Conservation (phyloP, 768 basidiomycete species). For the Mycena metata region DNA sequence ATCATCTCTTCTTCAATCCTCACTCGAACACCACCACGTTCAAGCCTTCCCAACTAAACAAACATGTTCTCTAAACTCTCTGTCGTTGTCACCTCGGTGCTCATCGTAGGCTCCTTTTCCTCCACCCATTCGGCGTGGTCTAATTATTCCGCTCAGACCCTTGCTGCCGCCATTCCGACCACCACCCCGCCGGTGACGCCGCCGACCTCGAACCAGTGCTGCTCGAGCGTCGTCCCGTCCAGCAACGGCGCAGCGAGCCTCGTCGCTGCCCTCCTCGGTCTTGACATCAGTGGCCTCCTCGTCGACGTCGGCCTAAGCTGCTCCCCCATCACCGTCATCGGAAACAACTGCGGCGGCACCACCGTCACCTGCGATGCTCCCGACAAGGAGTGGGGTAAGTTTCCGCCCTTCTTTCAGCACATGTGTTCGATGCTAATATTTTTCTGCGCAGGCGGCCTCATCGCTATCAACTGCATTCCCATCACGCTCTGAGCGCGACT, state of each 20-base stretch:
- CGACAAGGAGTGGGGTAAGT: not conserved
- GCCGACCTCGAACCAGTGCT: conserved; percentile 10
- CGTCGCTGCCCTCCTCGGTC: conserved; percentile 4
- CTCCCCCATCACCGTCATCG: conserved; percentile 19
- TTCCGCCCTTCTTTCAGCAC: too few species aligned
- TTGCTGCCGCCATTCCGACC: too few species aligned
- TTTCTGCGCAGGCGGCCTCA: too few species aligned
- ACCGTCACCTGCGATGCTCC: conserved; percentile 12
- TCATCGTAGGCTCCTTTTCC: too few species aligned
- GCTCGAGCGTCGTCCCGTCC: conserved; percentile 1
- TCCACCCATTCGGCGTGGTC: not conserved
- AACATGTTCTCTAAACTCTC: conserved; percentile 22
- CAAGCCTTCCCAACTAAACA: conserved; percentile 2
- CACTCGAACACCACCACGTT: conserved; percentile 20
- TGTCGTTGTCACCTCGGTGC: conserved; percentile 17
- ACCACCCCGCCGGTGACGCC: too few species aligned
- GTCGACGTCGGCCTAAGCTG: conserved; percentile 15
- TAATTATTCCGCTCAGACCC: not conserved
- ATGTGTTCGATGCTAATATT: too few species aligned
- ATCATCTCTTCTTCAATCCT: not conserved
- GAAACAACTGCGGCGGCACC: conserved; percentile 19
- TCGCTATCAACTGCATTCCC: too few species aligned
- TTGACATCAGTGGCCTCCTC: not conserved
- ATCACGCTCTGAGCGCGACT: too few species aligned
- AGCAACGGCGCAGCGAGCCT: not conserved